Conservation (phyloP, 78 protist genomes). For the Cyanophora paradoxa region DNA sequence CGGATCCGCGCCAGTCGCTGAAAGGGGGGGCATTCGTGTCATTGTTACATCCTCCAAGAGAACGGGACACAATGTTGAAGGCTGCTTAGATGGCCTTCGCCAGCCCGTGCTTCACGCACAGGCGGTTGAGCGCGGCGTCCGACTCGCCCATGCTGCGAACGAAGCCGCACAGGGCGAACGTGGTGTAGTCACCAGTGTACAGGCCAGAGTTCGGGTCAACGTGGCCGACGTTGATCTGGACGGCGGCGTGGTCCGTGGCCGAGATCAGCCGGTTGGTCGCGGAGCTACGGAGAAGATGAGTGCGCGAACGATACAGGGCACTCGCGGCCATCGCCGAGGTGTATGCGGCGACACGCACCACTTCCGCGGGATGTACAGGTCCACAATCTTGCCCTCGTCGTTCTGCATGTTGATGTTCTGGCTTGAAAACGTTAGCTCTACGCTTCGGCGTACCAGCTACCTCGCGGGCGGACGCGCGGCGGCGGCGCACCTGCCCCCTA, state of each 20-base stretch:
- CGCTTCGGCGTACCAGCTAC: too few species aligned
- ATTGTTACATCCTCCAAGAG: too few species aligned
- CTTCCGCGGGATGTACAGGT: slow-evolving; percentile 82
- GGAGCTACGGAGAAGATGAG: slow-evolving; percentile 34
- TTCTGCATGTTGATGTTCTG: slow-evolving; percentile 53
- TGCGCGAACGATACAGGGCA: background rate
- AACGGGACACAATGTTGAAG: too few species aligned
- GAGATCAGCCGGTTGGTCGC: slow-evolving; percentile 77
- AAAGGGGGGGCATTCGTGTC: too few species aligned
- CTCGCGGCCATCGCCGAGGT: background rate
- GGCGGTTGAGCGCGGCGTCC: slow-evolving; percentile 8
- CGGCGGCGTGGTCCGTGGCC: slow-evolving; percentile 87
- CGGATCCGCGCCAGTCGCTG: too few species aligned
- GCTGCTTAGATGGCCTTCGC: background rate
- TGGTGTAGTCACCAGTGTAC: background rate
- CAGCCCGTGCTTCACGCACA: background rate
- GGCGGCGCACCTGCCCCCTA: too few species aligned
- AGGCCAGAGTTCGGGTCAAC: slow-evolving; percentile 40
- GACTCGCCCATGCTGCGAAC: slow-evolving; percentile 12
- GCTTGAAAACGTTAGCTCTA: background rate
- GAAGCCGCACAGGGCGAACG: slow-evolving; percentile 17
- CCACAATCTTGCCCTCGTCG: slow-evolving; percentile 63
- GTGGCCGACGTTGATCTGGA: slow-evolving; percentile 87
- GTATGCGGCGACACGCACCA: slow-evolving; percentile 48
- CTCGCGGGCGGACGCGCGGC: background rate